These are phyloP conservation scores for Ophidiomyces ophidiicola DNA, from an alignment of 2,329 filamentous ascomycete genomes.

Conservation along the genomic window DNA sequence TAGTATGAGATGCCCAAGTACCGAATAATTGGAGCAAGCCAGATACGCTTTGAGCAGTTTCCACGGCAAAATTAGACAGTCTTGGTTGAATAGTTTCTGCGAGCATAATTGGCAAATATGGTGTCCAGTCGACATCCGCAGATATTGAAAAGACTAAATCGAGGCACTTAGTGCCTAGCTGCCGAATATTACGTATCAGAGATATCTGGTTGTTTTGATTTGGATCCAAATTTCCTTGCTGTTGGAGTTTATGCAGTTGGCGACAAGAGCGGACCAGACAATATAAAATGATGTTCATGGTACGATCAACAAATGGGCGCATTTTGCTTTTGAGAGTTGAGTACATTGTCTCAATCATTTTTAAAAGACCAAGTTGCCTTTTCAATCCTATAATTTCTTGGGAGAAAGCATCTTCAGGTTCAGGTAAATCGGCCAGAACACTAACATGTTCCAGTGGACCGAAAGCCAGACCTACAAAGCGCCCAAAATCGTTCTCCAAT, in stretches of 20 bases:
- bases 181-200: conserved; percentile 39
- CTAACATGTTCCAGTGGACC: conserved; percentile 53
- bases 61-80: conserved; percentile 63
- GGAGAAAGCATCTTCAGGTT: conserved; percentile 44
- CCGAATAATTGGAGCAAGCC: conserved; percentile 67
- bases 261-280: conserved; percentile 62
- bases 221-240: conserved; percentile 5
- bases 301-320: conserved; percentile 50
- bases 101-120: conserved; percentile 59
- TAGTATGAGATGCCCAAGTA: conserved; percentile 61
- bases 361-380: conserved; percentile 81
- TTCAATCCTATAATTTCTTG: conserved; percentile 52
- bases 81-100: conserved; percentile 64
- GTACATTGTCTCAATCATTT: conserved; percentile 80
- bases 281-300: conserved; percentile 69
- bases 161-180: conserved; percentile 64
- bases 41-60: conserved; percentile 83
- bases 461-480: conserved; percentile 72
- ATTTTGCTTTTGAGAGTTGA: conserved; percentile 69
- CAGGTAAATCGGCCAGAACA: conserved; percentile 41
- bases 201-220: conserved; percentile 24
- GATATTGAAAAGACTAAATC: conserved; percentile 65
- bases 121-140: conserved; percentile 56
- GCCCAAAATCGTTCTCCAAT: conserved; percentile 58
- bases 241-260: conserved; percentile 25